Evolutionary conservation across 1,284 basidiomycete genomes (phyloP).

Genomic region (Dichomitus squalens): DNA sequence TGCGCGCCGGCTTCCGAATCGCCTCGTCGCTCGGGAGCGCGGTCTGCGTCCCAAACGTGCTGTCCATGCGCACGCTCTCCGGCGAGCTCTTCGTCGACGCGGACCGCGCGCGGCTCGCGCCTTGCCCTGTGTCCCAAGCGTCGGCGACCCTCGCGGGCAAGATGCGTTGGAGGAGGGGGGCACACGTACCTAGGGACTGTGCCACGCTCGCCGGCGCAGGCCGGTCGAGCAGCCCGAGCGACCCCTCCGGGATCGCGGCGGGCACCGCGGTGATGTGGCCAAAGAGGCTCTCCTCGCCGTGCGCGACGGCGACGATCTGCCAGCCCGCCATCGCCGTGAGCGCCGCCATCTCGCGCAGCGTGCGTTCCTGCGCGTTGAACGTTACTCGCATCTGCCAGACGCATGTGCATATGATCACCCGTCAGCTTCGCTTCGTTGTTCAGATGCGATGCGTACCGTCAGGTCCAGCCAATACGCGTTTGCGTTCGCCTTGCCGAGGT

Average conservation of each 20-base stretch:
- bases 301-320: slow-evolving; percentile 61
- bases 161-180: too few species aligned
- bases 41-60: slow-evolving; percentile 32
- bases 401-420: slow-evolving; percentile 2
- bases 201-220: background rate
- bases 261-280: slow-evolving; percentile 69
- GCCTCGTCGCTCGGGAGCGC: slow-evolving; percentile 31
- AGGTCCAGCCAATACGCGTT: slow-evolving; percentile 76
- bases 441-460: slow-evolving; percentile 45
- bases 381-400: slow-evolving; percentile 63
- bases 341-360: slow-evolving; percentile 61
- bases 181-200: background rate
- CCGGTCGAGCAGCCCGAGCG: slow-evolving; percentile 18
- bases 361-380: slow-evolving; percentile 74
- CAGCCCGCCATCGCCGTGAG: slow-evolving; percentile 65
- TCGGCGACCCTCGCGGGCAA: background rate
- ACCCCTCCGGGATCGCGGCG: slow-evolving; percentile 42
- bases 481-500: slow-evolving; percentile 70
- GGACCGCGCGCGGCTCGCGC: slow-evolving; percentile 6
- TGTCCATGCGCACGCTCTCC: slow-evolving; percentile 28
- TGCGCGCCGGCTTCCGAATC: slow-evolving; percentile 21
- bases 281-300: slow-evolving; percentile 62
- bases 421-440: background rate
- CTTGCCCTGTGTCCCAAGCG: background rate
- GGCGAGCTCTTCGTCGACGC: slow-evolving; percentile 16